Evolutionary conservation across 2,329 filamentous ascomycete species (phyloP), one percentile per base, ranked within the genome.

Genomic region (Paraconiothyrium brasiliense): DNA sequence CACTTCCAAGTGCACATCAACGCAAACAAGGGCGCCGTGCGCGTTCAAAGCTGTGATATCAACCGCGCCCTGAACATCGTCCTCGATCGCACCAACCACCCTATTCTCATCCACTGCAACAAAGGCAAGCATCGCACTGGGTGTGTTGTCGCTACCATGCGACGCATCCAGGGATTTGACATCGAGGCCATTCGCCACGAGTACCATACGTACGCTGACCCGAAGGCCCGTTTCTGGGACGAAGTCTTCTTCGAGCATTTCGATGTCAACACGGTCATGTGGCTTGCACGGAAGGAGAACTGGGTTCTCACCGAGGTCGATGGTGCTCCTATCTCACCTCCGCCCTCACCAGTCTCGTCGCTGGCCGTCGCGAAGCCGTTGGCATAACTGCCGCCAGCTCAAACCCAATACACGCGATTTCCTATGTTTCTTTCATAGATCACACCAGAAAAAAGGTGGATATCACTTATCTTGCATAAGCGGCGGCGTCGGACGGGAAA

Each of bases 51-150:
- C 20, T 75, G 72, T 54, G 70, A 89, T 30, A 92, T 97, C 85
- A 84, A 86, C 64, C 82, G 86, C 8, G 92, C 94, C 49, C 84
- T 97, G 27, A 82, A 86, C 13, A 81, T 94, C 46, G 85, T 94
- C 44, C 83, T 94, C 57, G 87, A 96, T 72, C 85, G 85, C 52
- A 79, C 84, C 37, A 93, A 96, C 65, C 89, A 95, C 67, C 94
- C 94, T 0, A 79, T 97, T 11, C 84, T 97, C 43, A 86, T 97
- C 50, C 94, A 97, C 78, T 97, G 94, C 84, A 97, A 97, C 75
- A 94, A 97, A 69, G 94, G 94, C 75, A 95, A 90, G 85, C 94
- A 97, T 75, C 90, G 94, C 60, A 97, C 94, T 20, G 94, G 94
- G 24, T 97, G 93, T 73, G 90, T 95, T n/a, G 86, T 94, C 52